Evolutionary conservation across 345 rosid genomes (phyloP).

Genomic region (Crucihimalaya himalaica): DNA sequence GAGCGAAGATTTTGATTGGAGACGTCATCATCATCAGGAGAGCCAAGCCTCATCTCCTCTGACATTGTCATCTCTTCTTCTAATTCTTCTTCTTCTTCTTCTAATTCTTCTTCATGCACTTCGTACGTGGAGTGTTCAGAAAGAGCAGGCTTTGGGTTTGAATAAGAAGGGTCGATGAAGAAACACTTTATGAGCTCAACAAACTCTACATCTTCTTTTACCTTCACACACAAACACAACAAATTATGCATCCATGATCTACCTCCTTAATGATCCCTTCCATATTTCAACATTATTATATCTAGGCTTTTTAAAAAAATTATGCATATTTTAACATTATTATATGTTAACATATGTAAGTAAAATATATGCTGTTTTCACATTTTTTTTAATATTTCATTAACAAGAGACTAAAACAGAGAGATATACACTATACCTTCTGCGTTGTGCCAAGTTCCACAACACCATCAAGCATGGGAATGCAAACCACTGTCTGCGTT

Average conservation of each 20-base stretch:
- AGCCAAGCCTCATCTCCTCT: constrained; percentile 75
- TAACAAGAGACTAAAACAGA: neutral
- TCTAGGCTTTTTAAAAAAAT: neutral
- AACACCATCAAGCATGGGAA: constrained; percentile 87
- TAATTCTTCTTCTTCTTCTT: constrained; percentile 42
- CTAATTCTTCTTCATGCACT: constrained; percentile 48
- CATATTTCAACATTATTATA: neutral
- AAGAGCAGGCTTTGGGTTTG: constrained; percentile 70
- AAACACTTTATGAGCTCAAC: constrained; percentile 59
- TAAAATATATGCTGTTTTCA: neutral
- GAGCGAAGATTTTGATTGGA: constrained; percentile 64
- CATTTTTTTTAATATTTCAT: neutral
- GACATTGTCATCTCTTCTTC: constrained; percentile 64
- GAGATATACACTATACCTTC: constrained; percentile 46
- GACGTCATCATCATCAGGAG: constrained; percentile 65
- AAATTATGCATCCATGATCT: constrained; percentile 1
- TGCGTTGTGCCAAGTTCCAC: constrained; percentile 82
- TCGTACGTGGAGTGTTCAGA: constrained; percentile 80
- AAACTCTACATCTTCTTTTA: constrained; percentile 60
- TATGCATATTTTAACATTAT: neutral
- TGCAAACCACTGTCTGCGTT: constrained; percentile 86
- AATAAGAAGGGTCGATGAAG: constrained; percentile 50
- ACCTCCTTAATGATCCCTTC: neutral
- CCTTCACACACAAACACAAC: constrained; percentile 39
- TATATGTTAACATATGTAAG: neutral